These are phyloP conservation scores for Trichosporon sp. DNA, from an alignment of 1,284 basidiomycete genomes.

Conservation along the genomic window DNA sequence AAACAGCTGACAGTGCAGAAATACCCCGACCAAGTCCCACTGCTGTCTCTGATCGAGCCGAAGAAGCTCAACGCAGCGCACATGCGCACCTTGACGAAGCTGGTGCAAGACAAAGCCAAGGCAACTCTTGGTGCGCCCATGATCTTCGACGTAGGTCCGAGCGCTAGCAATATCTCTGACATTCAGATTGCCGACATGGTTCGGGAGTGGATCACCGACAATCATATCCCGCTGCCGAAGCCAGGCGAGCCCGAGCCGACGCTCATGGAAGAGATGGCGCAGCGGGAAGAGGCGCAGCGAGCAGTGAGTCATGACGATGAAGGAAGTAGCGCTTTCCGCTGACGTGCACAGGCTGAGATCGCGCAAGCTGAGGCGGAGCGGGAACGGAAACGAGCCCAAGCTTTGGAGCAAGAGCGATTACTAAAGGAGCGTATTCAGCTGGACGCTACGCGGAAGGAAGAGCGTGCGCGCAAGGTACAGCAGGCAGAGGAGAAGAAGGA, in stretches of 20 bases:
- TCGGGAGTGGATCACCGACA: constrained; percentile 39
- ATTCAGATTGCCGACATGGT: constrained; percentile 37
- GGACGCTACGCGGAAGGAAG: constrained; percentile 35
- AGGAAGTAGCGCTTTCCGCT: no score
- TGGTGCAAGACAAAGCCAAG: constrained; percentile 40
- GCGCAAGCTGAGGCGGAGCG: constrained; percentile 27
- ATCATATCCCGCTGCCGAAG: constrained; percentile 40
- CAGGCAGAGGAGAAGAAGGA: constrained; percentile 16
- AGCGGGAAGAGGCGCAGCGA: constrained; percentile 41
- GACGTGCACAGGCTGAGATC: constrained; percentile 24
- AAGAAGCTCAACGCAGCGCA: constrained; percentile 33
- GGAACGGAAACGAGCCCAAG: constrained; percentile 26
- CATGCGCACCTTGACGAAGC: constrained; percentile 33
- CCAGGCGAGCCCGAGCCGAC: constrained; percentile 34
- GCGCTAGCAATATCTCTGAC: background rate
- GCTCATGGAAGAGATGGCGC: constrained; percentile 46
- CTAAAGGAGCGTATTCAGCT: constrained; percentile 39
- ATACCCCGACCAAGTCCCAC: constrained; percentile 40
- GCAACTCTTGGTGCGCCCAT: constrained; percentile 33
- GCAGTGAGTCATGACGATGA: constrained; percentile 44
- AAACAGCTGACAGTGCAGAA: constrained; percentile 20
- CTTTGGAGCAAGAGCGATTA: constrained; percentile 31
- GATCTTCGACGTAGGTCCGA: constrained; percentile 42
- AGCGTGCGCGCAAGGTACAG: constrained; percentile 22
- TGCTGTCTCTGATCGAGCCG: constrained; percentile 36